These are phyloP conservation scores for Termitomyces eurrhizus DNA, from an alignment of 768 basidiomycete genomes.

Conservation along the genomic window DNA sequence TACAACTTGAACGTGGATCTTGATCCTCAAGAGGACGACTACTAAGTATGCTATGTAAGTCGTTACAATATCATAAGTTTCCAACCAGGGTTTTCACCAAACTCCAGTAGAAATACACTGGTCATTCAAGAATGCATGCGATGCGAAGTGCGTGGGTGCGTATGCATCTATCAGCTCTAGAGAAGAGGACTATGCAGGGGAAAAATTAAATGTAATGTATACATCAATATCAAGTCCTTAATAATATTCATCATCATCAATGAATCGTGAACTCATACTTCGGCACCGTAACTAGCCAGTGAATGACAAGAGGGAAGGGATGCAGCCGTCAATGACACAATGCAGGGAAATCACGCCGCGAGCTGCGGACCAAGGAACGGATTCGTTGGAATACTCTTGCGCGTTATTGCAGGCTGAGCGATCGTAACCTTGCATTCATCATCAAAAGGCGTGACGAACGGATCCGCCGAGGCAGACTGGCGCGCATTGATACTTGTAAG, in stretches of 20 bases:
- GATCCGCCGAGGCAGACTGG: slow-evolving; percentile 41
- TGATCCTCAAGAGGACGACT: background rate
- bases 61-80: slow-evolving; percentile 7
- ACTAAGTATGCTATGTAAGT: background rate
- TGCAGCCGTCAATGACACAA: background rate
- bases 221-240: background rate
- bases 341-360: slow-evolving; percentile 2
- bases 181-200: background rate
- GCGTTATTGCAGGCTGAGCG: slow-evolving; percentile 20
- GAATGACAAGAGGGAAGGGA: background rate
- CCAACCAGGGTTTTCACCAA: slow-evolving; percentile 2
- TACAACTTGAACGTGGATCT: too few relatives aligned
- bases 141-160: background rate
- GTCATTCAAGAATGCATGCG: background rate
- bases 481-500: slow-evolving; percentile 41
- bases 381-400: slow-evolving; percentile 49
- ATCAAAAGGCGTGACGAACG: slow-evolving; percentile 79
- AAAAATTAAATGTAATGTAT: background rate
- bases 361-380: slow-evolving; percentile 33
- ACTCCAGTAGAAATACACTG: slow-evolving; percentile 6
- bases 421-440: slow-evolving; percentile 49
- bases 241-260: background rate
- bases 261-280: background rate
- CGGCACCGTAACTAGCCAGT: background rate
- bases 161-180: background rate